phyloP scores from a whole-genome alignment of 768 basidiomycete species.

The Lepiota venenata region DNA sequence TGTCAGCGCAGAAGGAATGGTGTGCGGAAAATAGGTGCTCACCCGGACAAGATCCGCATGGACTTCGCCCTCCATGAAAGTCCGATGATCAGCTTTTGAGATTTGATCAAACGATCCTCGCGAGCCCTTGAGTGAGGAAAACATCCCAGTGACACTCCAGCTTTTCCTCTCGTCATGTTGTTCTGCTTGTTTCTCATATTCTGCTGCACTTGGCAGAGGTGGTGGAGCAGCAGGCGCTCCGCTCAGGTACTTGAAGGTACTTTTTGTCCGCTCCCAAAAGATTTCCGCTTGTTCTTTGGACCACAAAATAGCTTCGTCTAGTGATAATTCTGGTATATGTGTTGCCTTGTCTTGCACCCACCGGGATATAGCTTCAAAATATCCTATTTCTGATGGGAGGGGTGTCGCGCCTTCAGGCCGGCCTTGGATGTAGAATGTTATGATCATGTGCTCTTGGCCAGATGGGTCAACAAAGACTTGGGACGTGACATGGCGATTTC shows the following conservation, averaged over 20 bases:
- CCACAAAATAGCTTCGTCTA: conserved; percentile 51
- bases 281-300: conserved; percentile 37
- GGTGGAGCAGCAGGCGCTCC: conserved; percentile 49
- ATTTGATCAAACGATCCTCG: conserved; percentile 27
- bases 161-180: conserved; percentile 28
- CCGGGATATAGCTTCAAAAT: conserved; percentile 37
- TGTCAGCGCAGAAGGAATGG: conserved; percentile 9
- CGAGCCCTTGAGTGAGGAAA: conserved; percentile 55
- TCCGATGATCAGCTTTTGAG: conserved; percentile 32
- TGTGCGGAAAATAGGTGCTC: conserved; percentile 21
- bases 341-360: conserved; percentile 41
- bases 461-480: conserved; percentile 69
- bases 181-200: conserved; percentile 22
- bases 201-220: conserved; percentile 25
- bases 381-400: conserved; percentile 35
- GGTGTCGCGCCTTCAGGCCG: conserved; percentile 37
- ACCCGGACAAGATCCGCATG: conserved; percentile 79
- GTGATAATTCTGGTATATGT: conserved; percentile 46
- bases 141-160: conserved; percentile 64
- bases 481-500: conserved; percentile 79
- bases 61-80: conserved; percentile 74
- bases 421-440: conserved; percentile 80
- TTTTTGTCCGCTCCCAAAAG: conserved; percentile 47
- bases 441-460: conserved; percentile 80
- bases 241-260: conserved; percentile 69